Percentiles rank a stretch among this genome's conserved stretches.
These are phyloP conservation scores for Raddia distichophylla DNA, from an alignment of 176 grass and related monocot species.

Conservation along the genomic window DNA sequence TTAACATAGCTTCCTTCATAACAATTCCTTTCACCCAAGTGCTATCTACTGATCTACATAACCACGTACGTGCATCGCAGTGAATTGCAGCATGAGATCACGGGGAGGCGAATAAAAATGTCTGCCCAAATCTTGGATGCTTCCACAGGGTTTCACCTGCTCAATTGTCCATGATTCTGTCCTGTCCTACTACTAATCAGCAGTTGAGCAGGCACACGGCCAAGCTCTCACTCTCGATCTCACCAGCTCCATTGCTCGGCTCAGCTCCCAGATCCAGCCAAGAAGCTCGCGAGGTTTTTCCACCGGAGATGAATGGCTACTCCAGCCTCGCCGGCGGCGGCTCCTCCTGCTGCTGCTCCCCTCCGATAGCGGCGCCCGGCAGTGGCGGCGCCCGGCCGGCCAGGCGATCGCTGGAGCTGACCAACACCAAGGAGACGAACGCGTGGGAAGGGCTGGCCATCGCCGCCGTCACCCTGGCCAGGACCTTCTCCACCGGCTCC, in stretches of 20 bases:
- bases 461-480: constrained; percentile 48
- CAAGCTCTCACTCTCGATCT: neutral
- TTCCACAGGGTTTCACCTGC: constrained; percentile 45
- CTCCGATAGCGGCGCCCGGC: neutral
- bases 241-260: constrained; percentile 27
- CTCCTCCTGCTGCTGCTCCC: neutral
- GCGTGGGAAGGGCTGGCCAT: constrained; percentile 54
- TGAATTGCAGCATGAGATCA: constrained; percentile 30
- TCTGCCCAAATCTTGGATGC: constrained; percentile 58
- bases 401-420: constrained; percentile 57
- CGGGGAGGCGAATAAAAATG: constrained; percentile 6
- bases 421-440: constrained; percentile 58
- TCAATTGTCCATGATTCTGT: constrained; percentile 42
- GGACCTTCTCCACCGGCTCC: constrained; percentile 64
- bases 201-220: neutral
- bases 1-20: neutral
- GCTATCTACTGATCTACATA: neutral
- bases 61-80: neutral
- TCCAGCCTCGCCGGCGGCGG: constrained; percentile 22
- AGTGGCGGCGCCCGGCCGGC: neutral
- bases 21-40: neutral
- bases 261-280: constrained; percentile 39
- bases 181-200: neutral
- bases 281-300: neutral
- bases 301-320: constrained; percentile 53